Evolutionary conservation across 495 filamentous ascomycete genomes (phyloP).

Genomic region (Penicillium waksmanii): DNA sequence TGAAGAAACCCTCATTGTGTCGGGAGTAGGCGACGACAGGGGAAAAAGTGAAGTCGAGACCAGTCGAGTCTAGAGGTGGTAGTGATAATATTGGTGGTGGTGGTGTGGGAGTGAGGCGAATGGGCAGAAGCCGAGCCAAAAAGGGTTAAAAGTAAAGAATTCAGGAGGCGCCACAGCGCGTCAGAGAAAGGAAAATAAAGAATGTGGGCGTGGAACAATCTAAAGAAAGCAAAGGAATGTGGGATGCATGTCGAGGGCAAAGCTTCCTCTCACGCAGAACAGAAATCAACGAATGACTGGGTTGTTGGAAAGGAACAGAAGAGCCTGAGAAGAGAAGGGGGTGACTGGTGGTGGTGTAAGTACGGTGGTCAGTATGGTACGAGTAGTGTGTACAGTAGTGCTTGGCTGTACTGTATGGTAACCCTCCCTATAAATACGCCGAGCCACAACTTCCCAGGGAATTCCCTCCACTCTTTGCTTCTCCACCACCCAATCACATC

Average conservation of each 20-base stretch:
- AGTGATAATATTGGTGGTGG: slow-evolving; percentile 8
- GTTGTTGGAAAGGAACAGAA: slow-evolving; percentile 34
- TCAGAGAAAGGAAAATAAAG: slow-evolving; percentile 41
- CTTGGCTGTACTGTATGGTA: no score
- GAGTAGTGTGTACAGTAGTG: no score
- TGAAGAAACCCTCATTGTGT: slow-evolving; percentile 60
- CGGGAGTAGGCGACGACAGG: slow-evolving; percentile 48
- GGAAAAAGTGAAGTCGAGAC: slow-evolving; percentile 9
- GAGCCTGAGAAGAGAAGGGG: slow-evolving; percentile 23
- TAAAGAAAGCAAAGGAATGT: slow-evolving; percentile 31
- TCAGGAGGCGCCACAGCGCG: slow-evolving; percentile 34
- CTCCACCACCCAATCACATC: not conserved
- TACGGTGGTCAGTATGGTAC: no score
- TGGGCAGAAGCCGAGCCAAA: slow-evolving; percentile 10
- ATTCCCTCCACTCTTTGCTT: not conserved
- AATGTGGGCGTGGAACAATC: slow-evolving; percentile 36
- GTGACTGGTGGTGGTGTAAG: not conserved
- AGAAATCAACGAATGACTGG: slow-evolving; percentile 48
- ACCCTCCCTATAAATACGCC: slow-evolving; percentile 8
- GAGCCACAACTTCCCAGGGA: not conserved
- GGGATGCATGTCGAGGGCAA: slow-evolving; percentile 37
- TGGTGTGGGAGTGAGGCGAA: slow-evolving; percentile 16
- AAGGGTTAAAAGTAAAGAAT: slow-evolving; percentile 27
- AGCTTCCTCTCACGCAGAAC: slow-evolving; percentile 26
- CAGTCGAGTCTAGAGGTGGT: slow-evolving; percentile 7